Evolutionary conservation across 2,329 filamentous ascomycete species (phyloP), one percentile per base, ranked within the genome.

Genomic region (Macrophomina tecta): DNA sequence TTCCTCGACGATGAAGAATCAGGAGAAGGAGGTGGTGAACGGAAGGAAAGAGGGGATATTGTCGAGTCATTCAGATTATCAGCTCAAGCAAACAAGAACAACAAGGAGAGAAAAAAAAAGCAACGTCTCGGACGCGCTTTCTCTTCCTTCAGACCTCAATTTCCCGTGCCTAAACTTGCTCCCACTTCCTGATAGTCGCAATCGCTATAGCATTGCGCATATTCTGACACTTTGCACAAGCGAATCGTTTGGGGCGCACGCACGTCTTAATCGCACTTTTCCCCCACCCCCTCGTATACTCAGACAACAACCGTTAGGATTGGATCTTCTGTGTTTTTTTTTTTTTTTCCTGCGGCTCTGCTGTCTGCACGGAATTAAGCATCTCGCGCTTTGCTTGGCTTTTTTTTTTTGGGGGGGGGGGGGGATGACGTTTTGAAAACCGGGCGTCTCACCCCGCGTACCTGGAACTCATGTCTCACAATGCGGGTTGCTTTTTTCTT

Each of bases 71-170:
- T 30, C 28, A 34, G 11, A 14, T 5, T 34, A 30, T 11, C 30
- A 34, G 6, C 8, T 9, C 30, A n/a, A 14, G 34, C 11, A 23
- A 23, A 23, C 23, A 23, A 23, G 23, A 23, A 42, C 12, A 5
- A 46, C 4, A 60, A 40, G 42, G 14, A n/a, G 14, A n/a, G 23
- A 48, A 18, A 49, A 49, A 34, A 38, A 14, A 62, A 34, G 30
- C 7, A 16, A 34, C 58, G 45, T 62, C 58, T 49, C 38, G 12
- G 58, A 62, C 58, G 38, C 36, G 18, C 18, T 6, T 62, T 48
- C 58, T 45, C 45, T 16, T 14, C 48, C 48, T n/a, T 49, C 56
- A 49, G 8, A 34, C 18, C 32, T 8, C 49, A 16, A 5, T 32
- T 52, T 23, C 23, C 36, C 11, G 36, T 38, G 36, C 45, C 45